Conservation (phyloP, 441 rosid genomes). For the Jatropha podagrica region DNA sequence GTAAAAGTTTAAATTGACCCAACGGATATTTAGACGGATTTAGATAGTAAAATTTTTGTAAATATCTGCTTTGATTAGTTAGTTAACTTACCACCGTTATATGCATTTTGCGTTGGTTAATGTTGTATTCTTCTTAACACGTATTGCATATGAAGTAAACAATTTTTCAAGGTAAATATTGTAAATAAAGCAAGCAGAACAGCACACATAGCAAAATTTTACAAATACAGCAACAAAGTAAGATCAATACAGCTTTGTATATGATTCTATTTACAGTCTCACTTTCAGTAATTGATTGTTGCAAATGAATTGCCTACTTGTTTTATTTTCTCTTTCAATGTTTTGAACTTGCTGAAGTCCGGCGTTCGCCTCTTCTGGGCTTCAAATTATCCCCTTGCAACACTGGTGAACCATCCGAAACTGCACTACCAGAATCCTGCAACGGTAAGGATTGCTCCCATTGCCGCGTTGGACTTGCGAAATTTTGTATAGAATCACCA, state of each 20-base stretch:
- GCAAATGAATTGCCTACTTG: neutral
- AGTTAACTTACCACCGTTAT: no score
- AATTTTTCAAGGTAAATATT: neutral
- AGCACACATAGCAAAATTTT: neutral
- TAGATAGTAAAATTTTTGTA: no score
- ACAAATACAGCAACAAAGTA: constrained; percentile 14
- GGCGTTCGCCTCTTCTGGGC: constrained; percentile 17
- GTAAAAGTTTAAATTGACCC: no score
- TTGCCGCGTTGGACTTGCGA: constrained; percentile 41
- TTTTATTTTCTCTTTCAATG: neutral
- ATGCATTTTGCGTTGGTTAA: no score
- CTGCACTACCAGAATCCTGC: constrained; percentile 29
- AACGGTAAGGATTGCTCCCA: constrained; percentile 35
- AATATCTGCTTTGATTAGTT: no score
- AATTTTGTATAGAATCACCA: constrained; percentile 30
- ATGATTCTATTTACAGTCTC: constrained; percentile 36
- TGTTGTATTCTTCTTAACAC: no score
- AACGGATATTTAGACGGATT: no score
- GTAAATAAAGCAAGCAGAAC: neutral
- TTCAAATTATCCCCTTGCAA: constrained; percentile 22
- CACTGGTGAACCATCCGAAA: constrained; percentile 27
- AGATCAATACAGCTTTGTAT: constrained; percentile 27
- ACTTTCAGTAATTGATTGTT: constrained; percentile 18
- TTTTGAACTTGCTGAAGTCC: constrained; percentile 27
- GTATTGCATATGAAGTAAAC: no score